These are phyloP conservation scores for Aspergillus terreus DNA, from an alignment of 2,329 filamentous ascomycete species.

Conservation along the genomic window DNA sequence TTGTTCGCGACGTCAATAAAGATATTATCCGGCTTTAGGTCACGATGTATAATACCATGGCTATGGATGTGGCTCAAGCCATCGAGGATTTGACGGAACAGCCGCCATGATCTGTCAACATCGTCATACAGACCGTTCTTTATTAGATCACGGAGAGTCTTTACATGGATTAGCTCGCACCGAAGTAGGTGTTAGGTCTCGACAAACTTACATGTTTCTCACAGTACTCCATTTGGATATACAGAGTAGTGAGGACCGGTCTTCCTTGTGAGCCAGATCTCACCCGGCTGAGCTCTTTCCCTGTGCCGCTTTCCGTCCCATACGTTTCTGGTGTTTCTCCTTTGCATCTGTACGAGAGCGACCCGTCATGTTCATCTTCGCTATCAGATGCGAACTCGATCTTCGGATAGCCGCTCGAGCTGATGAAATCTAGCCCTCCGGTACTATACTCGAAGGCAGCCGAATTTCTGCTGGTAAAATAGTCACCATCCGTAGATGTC, in stretches of 20 bases:
- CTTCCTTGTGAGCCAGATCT: slow-evolving; percentile 49
- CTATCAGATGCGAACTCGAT: slow-evolving; percentile 68
- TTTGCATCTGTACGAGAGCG: slow-evolving; percentile 32
- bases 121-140: slow-evolving; percentile 69
- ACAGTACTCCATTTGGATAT: slow-evolving; percentile 99
- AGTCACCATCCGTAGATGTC: slow-evolving; percentile 54
- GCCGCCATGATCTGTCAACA: slow-evolving; percentile 75
- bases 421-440: slow-evolving; percentile 87
- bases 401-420: slow-evolving; percentile 71
- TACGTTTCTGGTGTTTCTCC: slow-evolving; percentile 20
- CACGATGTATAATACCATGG: slow-evolving; percentile 88
- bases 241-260: slow-evolving; percentile 70
- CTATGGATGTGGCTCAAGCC: slow-evolving; percentile 86
- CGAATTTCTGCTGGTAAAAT: slow-evolving; percentile 28
- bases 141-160: slow-evolving; percentile 86
- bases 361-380: slow-evolving; percentile 42
- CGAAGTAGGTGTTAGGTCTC: background rate
- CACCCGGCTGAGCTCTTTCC: slow-evolving; percentile 37
- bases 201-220: slow-evolving; percentile 67
- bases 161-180: slow-evolving; percentile 8
- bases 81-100: slow-evolving; percentile 88
- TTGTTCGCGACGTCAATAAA: slow-evolving; percentile 90
- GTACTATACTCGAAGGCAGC: slow-evolving; percentile 63
- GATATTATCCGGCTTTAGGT: slow-evolving; percentile 95
- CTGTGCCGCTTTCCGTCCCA: slow-evolving; percentile 21